Evolutionary conservation across 192 early-diverging fungal species (phyloP).

Genomic region (Pilobolus umbonatus): DNA sequence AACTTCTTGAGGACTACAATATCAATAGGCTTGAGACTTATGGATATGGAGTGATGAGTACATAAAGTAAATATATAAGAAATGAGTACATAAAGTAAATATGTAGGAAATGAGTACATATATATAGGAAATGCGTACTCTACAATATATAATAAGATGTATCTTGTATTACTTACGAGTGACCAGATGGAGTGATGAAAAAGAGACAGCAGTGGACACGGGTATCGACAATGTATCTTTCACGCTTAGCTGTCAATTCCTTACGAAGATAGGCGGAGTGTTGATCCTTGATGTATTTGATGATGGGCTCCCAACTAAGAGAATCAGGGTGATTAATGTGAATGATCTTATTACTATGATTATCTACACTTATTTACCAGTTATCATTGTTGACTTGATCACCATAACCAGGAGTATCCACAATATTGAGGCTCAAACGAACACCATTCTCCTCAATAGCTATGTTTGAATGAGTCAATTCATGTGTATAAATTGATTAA

Average conservation of each 20-base stretch:
- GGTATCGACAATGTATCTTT: conserved; percentile 88
- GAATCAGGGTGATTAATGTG: conserved; percentile 61
- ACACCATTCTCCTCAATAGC: conserved; percentile 96
- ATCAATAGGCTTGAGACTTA: conserved; percentile 85
- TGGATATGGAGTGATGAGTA: no score
- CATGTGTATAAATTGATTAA: no score
- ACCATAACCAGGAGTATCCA: conserved; percentile 96
- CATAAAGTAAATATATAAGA: background rate
- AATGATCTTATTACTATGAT: conserved; percentile 58
- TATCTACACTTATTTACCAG: conserved; percentile 51
- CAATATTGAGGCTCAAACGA: conserved; percentile 87
- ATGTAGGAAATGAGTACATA: no score
- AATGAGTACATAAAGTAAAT: background rate
- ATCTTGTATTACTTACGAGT: conserved; percentile 56
- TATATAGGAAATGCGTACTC: no score
- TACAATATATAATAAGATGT: no score
- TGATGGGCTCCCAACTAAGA: conserved; percentile 90
- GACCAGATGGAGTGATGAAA: conserved; percentile 94
- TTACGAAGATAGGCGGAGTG: conserved; percentile 92
- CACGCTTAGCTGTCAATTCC: conserved; percentile 83
- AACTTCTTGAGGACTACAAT: conserved; percentile 81
- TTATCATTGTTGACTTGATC: conserved; percentile 99
- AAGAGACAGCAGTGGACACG: conserved; percentile 93
- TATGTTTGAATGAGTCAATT: conserved; percentile 34
- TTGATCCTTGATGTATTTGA: conserved; percentile 99